Evolutionary conservation across 2,329 filamentous ascomycete genomes (phyloP).

Genomic region (Fusarium citri): DNA sequence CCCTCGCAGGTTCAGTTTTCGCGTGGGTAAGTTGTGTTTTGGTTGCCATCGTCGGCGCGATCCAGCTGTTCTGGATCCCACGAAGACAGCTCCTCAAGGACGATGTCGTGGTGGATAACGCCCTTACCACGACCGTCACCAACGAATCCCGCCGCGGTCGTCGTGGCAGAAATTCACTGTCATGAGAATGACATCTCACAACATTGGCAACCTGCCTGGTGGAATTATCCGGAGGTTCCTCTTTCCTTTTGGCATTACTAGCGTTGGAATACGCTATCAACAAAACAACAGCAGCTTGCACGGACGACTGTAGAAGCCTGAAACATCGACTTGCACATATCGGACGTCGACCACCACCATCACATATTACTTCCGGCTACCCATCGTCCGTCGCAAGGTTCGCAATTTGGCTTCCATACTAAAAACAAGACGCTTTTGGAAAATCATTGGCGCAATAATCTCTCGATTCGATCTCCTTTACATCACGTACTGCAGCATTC

Average conservation of each 20-base stretch:
- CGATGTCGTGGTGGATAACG: constrained; percentile 35
- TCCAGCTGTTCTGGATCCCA: constrained; percentile 41
- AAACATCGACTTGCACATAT: not conserved
- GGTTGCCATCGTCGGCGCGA: constrained; percentile 40
- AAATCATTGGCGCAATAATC: not conserved
- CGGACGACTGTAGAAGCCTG: not conserved
- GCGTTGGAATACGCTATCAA: not conserved
- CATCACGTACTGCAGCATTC: too few species aligned
- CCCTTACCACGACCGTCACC: constrained; percentile 27
- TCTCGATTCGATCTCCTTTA: not conserved
- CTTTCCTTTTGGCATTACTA: not conserved
- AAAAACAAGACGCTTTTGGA: not conserved
- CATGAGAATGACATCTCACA: not conserved
- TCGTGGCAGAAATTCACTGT: constrained; percentile 24
- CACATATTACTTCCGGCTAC: not conserved
- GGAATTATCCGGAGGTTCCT: not conserved
- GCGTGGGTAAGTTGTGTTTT: constrained; percentile 56
- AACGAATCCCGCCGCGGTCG: constrained; percentile 31
- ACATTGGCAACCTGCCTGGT: not conserved
- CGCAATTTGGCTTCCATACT: not conserved
- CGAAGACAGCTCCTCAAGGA: constrained; percentile 16
- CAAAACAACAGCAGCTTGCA: not conserved
- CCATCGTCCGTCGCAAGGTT: not conserved
- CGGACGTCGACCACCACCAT: not conserved
- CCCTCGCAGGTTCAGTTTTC: constrained; percentile 62